phyloP scores from a whole-genome alignment of 306 rosid species.

The Bauhinia variegata region DNA sequence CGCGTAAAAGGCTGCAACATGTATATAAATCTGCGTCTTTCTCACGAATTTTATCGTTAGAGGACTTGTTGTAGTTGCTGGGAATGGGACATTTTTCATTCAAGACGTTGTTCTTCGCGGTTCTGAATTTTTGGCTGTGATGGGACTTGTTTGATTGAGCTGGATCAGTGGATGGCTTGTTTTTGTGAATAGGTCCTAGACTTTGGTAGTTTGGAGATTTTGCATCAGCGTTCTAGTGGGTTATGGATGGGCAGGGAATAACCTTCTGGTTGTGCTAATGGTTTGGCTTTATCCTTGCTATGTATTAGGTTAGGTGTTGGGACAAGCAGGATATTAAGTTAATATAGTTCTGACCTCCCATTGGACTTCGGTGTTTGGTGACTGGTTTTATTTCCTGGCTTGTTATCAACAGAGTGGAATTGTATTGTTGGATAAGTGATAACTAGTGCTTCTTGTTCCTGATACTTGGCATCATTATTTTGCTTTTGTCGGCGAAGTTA shows the following conservation, averaged over 20 bases:
- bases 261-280: conserved; percentile 30
- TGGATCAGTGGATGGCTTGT: conserved; percentile 51
- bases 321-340: conserved; percentile 30
- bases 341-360: background rate
- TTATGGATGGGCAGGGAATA: too few species aligned
- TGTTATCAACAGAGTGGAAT: conserved; percentile 12
- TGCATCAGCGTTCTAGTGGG: too few species aligned
- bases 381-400: conserved; percentile 22
- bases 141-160: conserved; percentile 52
- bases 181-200: conserved; percentile 32
- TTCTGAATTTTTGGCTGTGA: conserved; percentile 28
- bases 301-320: conserved; percentile 38
- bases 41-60: conserved; percentile 38
- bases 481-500: conserved; percentile 35
- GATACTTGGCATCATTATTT: conserved; percentile 32
- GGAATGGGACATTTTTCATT: conserved; percentile 28
- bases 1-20: conserved; percentile 33
- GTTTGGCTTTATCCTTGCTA: background rate
- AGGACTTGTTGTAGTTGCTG: conserved; percentile 32
- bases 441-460: conserved; percentile 35
- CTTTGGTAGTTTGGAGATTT: conserved; percentile 38
- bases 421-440: conserved; percentile 39
- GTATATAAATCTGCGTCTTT: conserved; percentile 40
- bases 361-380: conserved; percentile 5
- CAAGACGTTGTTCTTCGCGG: conserved; percentile 39